Percentiles rank a stretch among this genome's conserved stretches.
Evolutionary conservation across 805 yeast species (phyloP).

Genomic region (Cyberlindnera euphorbiiphila): DNA sequence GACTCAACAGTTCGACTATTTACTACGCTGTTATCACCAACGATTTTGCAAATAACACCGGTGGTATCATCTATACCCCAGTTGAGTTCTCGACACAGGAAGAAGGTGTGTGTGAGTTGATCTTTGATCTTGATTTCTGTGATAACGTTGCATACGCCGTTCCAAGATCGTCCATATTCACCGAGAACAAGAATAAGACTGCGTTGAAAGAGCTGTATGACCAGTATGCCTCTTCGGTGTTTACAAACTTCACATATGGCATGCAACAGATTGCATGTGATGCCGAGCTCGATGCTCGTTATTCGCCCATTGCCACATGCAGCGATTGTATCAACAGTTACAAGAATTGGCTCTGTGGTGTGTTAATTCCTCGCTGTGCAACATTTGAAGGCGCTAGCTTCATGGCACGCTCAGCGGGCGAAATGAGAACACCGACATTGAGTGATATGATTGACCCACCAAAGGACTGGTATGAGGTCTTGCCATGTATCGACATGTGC

Average conservation of each 20-base stretch:
- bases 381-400: slow-evolving; percentile 44
- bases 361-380: slow-evolving; percentile 82
- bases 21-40: slow-evolving; percentile 65
- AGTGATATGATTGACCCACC: slow-evolving; percentile 52
- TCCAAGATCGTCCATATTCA: slow-evolving; percentile 47
- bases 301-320: slow-evolving; percentile 73
- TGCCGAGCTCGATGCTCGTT: slow-evolving; percentile 57
- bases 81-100: slow-evolving; percentile 55
- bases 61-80: slow-evolving; percentile 61
- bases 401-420: slow-evolving; percentile 40
- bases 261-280: slow-evolving; percentile 76
- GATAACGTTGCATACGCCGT: slow-evolving; percentile 81
- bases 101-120: slow-evolving; percentile 60
- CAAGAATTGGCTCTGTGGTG: slow-evolving; percentile 85
- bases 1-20: slow-evolving; percentile 53
- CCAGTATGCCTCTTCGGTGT: slow-evolving; percentile 49
- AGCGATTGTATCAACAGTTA: slow-evolving; percentile 68
- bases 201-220: slow-evolving; percentile 55
- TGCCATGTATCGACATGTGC: slow-evolving; percentile 86
- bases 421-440: slow-evolving; percentile 60
- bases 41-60: slow-evolving; percentile 40
- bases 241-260: slow-evolving; percentile 67
- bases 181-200: slow-evolving; percentile 28
- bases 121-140: slow-evolving; percentile 76
- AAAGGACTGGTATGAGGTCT: slow-evolving; percentile 63